Percentiles rank a stretch among this genome's conserved stretches.
Conservation (phyloP, 352 stramenopile genomes). For the Blastocystis sp. region DNA sequence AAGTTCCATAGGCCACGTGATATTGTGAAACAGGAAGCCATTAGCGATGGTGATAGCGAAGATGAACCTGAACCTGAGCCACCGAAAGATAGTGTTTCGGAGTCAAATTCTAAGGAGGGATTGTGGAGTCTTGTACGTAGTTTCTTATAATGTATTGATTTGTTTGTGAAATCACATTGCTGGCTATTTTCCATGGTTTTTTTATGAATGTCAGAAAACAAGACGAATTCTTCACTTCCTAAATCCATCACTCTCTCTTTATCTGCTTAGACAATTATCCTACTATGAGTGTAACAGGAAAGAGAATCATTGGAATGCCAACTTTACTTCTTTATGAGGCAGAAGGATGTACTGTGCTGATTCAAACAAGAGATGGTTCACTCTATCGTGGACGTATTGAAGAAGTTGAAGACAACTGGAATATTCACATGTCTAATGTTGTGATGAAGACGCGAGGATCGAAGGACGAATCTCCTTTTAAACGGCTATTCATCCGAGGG, state of each 20-base stretch:
- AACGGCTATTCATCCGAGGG: slow-evolving; percentile 51
- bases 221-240: background rate
- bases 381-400: slow-evolving; percentile 51
- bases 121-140: background rate
- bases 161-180: background rate
- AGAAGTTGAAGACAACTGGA: slow-evolving; percentile 62
- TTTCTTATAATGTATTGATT: too few relatives aligned
- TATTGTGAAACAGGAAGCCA: background rate
- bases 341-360: slow-evolving; percentile 53
- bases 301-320: slow-evolving; percentile 61
- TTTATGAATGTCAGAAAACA: background rate
- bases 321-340: slow-evolving; percentile 59
- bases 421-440: slow-evolving; percentile 50
- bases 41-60: background rate
- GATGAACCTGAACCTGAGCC: background rate
- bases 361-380: slow-evolving; percentile 58
- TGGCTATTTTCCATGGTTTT: background rate
- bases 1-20: slow-evolving; percentile 12
- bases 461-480: slow-evolving; percentile 43
- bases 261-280: too few relatives aligned
- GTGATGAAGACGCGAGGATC: slow-evolving; percentile 50
- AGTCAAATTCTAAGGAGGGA: background rate
- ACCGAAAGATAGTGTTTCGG: background rate
- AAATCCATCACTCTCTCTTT: background rate
- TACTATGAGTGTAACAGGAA: slow-evolving; percentile 59